Base-by-base conservation (phyloP, 1,139 yeast genomes). In the Hyphopichia khmerensis region DNA sequence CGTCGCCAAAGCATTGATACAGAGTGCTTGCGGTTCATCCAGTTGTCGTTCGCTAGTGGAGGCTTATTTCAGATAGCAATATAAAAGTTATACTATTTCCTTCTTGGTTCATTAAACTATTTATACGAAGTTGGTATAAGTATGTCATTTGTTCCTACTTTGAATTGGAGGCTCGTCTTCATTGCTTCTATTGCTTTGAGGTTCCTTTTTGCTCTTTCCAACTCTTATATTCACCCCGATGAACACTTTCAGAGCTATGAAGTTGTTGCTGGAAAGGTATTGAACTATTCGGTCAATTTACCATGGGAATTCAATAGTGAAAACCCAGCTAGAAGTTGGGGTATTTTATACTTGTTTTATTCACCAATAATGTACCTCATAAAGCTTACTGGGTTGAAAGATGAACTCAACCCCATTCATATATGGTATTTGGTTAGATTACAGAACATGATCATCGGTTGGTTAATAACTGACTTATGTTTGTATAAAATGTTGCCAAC, bases 221-320 rank as follows among this genome's bases (percentile, higher is more conserved):
- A 86, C 35, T 88, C 97, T 1, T 95, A 95, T 59, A 83, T 95
- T 39, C 99, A 95, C 53, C 99, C 99, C 0, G 99, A 95, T 69
- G 99, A 95, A 65, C 96, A 91, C 60, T 88, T 89, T 60, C 99
- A 95, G 61, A 80, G 85, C 18, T 76, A 95, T 29, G 96, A 90
- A 57, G 83, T 87, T 0, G 58, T 93, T 16, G 73, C 84, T 4
- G 62, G 67, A 50, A 60, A 64, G 31, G 60, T 81, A 27, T 69
- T 77, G 41, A 77, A 77, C 4, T 78, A 72, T 64, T 65, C 74
- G 33, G 77, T 81, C 2, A 73, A 78, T 23, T 57, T 77, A 2
- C 90, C 98, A 0, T 95, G 99, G 99, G 99, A 95, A 59, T 93
- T 88, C 60, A 58, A 71, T 1, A 53, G 67, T 0, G 66, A 56